These are phyloP conservation scores for Dictyostelium capitatum DNA, from an alignment of 78 protist species.

Conservation along the genomic window DNA sequence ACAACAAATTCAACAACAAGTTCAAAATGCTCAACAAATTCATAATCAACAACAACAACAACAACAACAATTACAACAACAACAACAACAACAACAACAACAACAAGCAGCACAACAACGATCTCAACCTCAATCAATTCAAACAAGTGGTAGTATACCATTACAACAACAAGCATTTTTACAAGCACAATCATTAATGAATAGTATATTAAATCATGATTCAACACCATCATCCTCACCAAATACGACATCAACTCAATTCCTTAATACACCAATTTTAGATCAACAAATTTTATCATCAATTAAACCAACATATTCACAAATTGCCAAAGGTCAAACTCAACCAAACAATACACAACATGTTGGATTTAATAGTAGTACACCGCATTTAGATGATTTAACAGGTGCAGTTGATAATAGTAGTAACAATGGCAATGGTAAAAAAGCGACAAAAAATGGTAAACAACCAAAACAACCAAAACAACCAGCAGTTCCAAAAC, in stretches of 20 bases:
- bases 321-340: neutral
- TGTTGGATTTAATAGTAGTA: neutral
- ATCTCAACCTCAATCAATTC: slow-evolving; percentile 9
- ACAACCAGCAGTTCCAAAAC: neutral
- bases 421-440: neutral
- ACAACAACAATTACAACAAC: slow-evolving; percentile 4
- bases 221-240: neutral
- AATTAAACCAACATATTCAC: slow-evolving; percentile 15
- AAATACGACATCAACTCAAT: slow-evolving; percentile 1
- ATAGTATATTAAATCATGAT: neutral
- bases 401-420: neutral
- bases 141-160: neutral
- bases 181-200: slow-evolving; percentile 19
- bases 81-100: slow-evolving; percentile 6
- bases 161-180: slow-evolving; percentile 24
- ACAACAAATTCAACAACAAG: slow-evolving; percentile 22
- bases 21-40: slow-evolving; percentile 4
- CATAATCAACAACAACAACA: slow-evolving; percentile 29
- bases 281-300: slow-evolving; percentile 11
- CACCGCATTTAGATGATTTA: slow-evolving; percentile 12
- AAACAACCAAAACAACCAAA: slow-evolving; percentile 24
- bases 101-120: neutral
- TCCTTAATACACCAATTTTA: slow-evolving; percentile 24
- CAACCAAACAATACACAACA: neutral
- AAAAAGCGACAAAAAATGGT: neutral